Conservation (phyloP, 164 flowering plant species). For the Buxus sempervirens region DNA sequence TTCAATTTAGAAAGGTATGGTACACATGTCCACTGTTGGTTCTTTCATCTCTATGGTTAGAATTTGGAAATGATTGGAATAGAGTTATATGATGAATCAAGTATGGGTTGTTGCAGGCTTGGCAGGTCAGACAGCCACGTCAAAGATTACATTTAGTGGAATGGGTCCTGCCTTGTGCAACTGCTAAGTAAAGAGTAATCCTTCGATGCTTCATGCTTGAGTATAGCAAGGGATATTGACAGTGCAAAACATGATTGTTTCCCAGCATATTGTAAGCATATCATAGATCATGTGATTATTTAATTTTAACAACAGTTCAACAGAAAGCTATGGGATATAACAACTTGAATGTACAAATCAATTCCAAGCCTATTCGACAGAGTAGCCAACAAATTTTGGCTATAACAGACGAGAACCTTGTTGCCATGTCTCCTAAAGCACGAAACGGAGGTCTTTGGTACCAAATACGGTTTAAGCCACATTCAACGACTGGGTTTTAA, state of each 20-base stretch:
- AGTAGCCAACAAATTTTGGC: too few relatives aligned
- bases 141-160: slow-evolving; percentile 31
- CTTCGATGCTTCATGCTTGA: neutral
- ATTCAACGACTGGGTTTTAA: too few relatives aligned
- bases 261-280: neutral
- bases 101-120: slow-evolving; percentile 33
- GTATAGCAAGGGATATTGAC: neutral
- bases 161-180: slow-evolving; percentile 49
- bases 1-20: slow-evolving; percentile 41
- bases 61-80: neutral
- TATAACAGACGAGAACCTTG: too few relatives aligned
- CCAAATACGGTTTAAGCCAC: too few relatives aligned
- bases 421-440: too few relatives aligned
- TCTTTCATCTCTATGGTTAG: neutral
- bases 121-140: slow-evolving; percentile 35
- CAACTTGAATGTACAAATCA: too few relatives aligned
- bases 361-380: too few relatives aligned
- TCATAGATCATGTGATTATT: neutral
- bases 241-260: neutral
- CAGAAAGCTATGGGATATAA: too few relatives aligned
- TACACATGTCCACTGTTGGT: neutral
- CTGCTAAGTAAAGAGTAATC: slow-evolving; percentile 22
- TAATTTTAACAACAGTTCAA: too few relatives aligned
- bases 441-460: too few relatives aligned
- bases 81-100: neutral